A percentile compares a stretch with the other conserved stretches of the same genome.
phyloP scores from a whole-genome alignment of 495 filamentous ascomycete species.

The Cudoniella acicularis region DNA sequence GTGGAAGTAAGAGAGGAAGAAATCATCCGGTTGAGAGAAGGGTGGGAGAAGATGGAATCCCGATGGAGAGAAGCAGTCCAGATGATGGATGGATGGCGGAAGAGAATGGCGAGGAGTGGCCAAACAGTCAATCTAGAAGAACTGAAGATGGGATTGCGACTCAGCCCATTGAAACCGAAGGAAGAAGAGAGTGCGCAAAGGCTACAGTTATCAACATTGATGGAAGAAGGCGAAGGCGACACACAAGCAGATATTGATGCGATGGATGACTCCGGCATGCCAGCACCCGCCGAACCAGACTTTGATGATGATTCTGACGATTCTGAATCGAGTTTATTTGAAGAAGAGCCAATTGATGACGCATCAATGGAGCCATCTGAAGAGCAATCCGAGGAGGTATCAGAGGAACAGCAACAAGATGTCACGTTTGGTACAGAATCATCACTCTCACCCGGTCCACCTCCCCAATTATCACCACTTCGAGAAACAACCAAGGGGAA shows the following conservation, averaged over 20 bases:
- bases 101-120: conserved; percentile 72
- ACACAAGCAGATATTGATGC: conserved; percentile 28
- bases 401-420: conserved; percentile 35
- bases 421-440: conserved; percentile 18
- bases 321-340: conserved; percentile 15
- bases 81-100: conserved; percentile 92
- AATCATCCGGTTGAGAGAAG: conserved; percentile 72
- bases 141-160: conserved; percentile 67
- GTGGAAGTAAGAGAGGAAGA: conserved; percentile 88
- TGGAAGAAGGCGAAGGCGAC: conserved; percentile 39
- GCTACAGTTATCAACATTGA: conserved; percentile 31
- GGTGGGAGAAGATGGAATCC: conserved; percentile 87
- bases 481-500: conserved; percentile 40
- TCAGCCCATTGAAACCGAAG: conserved; percentile 56
- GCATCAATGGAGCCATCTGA: conserved; percentile 29
- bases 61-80: conserved; percentile 85
- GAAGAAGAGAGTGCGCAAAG: conserved; percentile 42
- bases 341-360: conserved; percentile 23
- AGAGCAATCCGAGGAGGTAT: conserved; percentile 26
- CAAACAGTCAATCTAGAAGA: conserved; percentile 81
- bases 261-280: conserved; percentile 19
- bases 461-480: conserved; percentile 43
- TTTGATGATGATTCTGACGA: conserved; percentile 29
- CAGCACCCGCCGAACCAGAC: conserved; percentile 27
- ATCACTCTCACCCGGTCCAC: conserved; percentile 20